Evolutionary conservation across 345 rosid species (phyloP).

Genomic region (Trapa bicornis): DNA sequence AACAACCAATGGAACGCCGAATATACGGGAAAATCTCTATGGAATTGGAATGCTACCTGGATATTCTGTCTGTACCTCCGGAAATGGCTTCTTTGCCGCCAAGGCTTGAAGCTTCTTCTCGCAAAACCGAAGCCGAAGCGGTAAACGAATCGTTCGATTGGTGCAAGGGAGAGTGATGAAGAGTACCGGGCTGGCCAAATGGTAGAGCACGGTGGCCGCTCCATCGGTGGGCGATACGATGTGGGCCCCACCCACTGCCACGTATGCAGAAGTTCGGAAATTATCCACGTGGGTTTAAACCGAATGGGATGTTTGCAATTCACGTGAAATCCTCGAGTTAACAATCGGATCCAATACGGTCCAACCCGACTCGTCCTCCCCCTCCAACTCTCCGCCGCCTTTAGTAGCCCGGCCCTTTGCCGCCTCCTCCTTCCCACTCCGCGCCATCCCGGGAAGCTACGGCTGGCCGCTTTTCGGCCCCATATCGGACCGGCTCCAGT

Average conservation of each 20-base stretch:
- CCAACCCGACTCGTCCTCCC: slow-evolving; percentile 1
- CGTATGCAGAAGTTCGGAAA: neutral
- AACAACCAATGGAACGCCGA: neutral
- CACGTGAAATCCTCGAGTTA: too few species aligned
- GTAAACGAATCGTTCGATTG: slow-evolving; percentile 8
- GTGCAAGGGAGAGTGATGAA: neutral
- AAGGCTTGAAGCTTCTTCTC: slow-evolving; percentile 10
- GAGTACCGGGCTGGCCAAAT: slow-evolving; percentile 19
- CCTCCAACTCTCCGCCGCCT: slow-evolving; percentile 12
- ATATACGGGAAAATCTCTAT: neutral
- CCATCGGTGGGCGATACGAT: too few species aligned
- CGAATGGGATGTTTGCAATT: neutral
- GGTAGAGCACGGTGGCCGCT: slow-evolving; percentile 17
- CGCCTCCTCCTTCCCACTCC: slow-evolving; percentile 33
- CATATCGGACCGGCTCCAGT: slow-evolving; percentile 65
- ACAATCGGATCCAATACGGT: too few species aligned
- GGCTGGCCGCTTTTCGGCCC: slow-evolving; percentile 89
- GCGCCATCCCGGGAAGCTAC: slow-evolving; percentile 63
- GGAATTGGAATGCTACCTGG: slow-evolving; percentile 15
- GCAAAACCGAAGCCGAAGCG: slow-evolving; percentile 4
- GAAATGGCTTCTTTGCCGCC: slow-evolving; percentile 20
- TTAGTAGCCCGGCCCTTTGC: neutral
- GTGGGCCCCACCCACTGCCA: neutral
- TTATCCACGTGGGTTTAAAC: neutral
- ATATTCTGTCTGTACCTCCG: slow-evolving; percentile 10